phyloP scores from a whole-genome alignment of 2,329 filamentous ascomycete genomes.

The Exophiala sp. region DNA sequence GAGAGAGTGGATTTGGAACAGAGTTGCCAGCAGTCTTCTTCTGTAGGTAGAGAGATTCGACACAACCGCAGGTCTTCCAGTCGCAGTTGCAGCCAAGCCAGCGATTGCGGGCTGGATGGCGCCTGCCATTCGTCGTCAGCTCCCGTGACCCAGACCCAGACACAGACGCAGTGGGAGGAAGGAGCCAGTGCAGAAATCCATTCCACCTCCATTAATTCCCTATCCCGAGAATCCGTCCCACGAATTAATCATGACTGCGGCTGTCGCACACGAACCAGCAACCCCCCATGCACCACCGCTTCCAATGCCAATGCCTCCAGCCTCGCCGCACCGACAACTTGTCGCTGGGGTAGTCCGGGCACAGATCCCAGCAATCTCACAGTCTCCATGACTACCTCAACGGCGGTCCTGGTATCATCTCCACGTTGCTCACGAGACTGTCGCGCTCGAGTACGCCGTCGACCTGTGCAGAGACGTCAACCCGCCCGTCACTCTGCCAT shows the following conservation, averaged over 20 bases:
- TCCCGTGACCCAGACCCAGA: background rate
- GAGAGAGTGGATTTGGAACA: background rate
- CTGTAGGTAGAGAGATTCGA: background rate
- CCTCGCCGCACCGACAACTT: background rate
- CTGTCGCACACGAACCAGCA: too few relatives aligned
- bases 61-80: background rate
- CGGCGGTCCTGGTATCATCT: background rate
- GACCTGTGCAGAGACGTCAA: slow-evolving; percentile 17
- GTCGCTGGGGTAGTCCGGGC: background rate
- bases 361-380: background rate
- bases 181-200: background rate
- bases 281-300: background rate
- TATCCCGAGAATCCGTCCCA: too few relatives aligned
- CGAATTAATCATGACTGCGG: too few relatives aligned
- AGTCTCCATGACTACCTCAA: slow-evolving; percentile 1
- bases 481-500: slow-evolving; percentile 14
- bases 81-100: background rate
- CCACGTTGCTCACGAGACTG: slow-evolving; percentile 14
- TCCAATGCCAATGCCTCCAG: background rate
- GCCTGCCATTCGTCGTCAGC: background rate
- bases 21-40: too few relatives aligned
- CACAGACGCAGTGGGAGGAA: too few relatives aligned
- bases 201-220: too few relatives aligned
- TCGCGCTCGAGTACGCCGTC: slow-evolving; percentile 10
- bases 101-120: background rate